Evolutionary conservation across 2,329 filamentous ascomycete genomes (phyloP), one percentile per base, ranked within the genome.

Genomic region (Colletotrichum melonis): DNA sequence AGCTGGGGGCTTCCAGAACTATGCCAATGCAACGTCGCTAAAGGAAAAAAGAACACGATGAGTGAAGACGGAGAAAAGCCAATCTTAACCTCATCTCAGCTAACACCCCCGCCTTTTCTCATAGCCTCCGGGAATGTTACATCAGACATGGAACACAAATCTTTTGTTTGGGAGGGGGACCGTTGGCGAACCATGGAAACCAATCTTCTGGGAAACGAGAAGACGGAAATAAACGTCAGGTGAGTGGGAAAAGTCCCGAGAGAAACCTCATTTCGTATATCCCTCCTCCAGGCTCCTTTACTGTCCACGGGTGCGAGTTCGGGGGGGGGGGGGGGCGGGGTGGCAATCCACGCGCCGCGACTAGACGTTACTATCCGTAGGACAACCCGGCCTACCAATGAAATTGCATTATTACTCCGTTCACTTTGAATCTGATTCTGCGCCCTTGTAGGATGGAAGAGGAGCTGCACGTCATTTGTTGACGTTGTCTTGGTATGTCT

Each of bases 31-130:
- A 19, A 26, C 49, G 49, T 30, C 62, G 7, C 49, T 42, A 64
- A 56, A 22, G 22, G 14, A 14, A 64, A 42, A 49, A 42, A 19
- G 16, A 42, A 42, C 16, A 16, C 28, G 5, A 32, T 3, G 19
- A 63, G 28, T n/a, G 7, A 63, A 12, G 7, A 22, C 19, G 30
- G 22, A 30, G 49, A 52, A 64, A 58, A 63, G 69, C 46, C 68
- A 67, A 71, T 71, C 46, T 71, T 46, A 49, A 71, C 68, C 32
- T 71, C 63, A 67, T 62, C 56, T 56, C 56, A 49, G 46, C 63
- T 30, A 49, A 52, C 12, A 56, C 58, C 46, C 38, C 58, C 35
- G 69, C 49, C 35, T 42, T 63, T 63, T 67, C 64, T 28, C 49
- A 49, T 49, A 49, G 42, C 57, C 58, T 32, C 62, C 14, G n/a